Conservation (phyloP, 768 basidiomycete genomes). For the Paxillus involutus region DNA sequence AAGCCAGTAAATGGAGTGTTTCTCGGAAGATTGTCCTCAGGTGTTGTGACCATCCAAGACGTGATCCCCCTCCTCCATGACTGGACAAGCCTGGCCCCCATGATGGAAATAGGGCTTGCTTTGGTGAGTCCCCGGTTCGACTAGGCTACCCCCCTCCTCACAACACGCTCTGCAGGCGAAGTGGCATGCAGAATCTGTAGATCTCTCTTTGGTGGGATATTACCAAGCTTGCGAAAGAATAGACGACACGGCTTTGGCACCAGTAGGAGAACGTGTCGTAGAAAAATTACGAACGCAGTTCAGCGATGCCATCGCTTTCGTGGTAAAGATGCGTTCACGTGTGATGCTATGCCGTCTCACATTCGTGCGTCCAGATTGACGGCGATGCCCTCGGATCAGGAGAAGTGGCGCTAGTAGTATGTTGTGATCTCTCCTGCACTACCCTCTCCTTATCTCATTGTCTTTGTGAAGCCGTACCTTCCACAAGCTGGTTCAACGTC, state of each 20-base stretch:
- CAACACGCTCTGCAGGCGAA: constrained; percentile 43
- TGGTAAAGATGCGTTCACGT: constrained; percentile 44
- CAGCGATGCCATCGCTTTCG: constrained; percentile 62
- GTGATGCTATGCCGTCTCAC: constrained; percentile 7
- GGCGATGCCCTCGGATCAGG: constrained; percentile 54
- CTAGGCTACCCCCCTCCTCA: not conserved
- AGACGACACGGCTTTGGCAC: constrained; percentile 59
- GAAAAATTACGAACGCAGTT: constrained; percentile 55
- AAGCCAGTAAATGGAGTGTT: constrained; percentile 75
- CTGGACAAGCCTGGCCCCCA: constrained; percentile 81
- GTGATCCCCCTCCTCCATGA: constrained; percentile 79
- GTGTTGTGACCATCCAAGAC: constrained; percentile 54
- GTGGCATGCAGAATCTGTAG: constrained; percentile 55
- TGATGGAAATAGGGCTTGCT: constrained; percentile 85
- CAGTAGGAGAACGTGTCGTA: constrained; percentile 65
- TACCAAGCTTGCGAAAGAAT: constrained; percentile 72
- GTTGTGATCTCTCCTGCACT: constrained; percentile 23
- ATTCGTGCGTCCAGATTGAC: constrained; percentile 47
- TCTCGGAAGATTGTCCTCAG: constrained; percentile 49
- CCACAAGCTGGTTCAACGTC: constrained; percentile 35
- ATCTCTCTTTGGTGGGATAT: constrained; percentile 63
- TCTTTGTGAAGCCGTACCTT: constrained; percentile 48
- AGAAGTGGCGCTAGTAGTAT: constrained; percentile 57
- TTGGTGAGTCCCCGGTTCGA: constrained; percentile 45
- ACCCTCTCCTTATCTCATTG: not conserved